phyloP scores from a whole-genome alignment of 257 asterid genomes.

The Solanum clarkiae region DNA sequence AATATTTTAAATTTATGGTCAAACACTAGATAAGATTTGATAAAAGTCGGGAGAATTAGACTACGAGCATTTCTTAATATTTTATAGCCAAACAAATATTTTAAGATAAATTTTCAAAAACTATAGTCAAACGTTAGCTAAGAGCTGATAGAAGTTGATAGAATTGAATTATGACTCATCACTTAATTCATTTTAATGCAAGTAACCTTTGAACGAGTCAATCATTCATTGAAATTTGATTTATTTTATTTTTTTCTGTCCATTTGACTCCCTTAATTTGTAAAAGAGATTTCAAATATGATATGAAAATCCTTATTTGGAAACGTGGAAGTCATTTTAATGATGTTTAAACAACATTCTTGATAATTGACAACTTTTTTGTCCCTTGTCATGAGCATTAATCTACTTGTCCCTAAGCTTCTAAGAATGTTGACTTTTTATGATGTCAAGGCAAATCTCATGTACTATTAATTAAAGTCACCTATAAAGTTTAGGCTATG shows the following conservation, averaged over 20 bases:
- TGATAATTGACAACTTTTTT: background rate
- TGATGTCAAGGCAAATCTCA: background rate
- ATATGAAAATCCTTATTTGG: too few species aligned
- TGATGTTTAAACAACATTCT: background rate
- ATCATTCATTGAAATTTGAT: background rate
- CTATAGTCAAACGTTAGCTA: background rate
- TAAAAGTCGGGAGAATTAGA: background rate
- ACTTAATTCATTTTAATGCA: background rate
- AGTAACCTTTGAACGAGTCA: background rate
- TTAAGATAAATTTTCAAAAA: too few species aligned
- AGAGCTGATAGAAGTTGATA: accelerated
- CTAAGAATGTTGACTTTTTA: background rate
- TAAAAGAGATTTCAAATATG: background rate
- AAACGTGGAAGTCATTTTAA: too few species aligned
- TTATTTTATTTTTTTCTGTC: background rate
- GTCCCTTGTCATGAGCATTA: background rate
- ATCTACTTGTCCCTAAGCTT: background rate
- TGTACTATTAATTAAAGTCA: background rate
- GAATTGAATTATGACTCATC: background rate
- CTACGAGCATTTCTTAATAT: too few species aligned
- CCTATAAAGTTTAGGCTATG: background rate
- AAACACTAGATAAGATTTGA: background rate
- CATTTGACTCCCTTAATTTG: background rate
- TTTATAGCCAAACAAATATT: too few species aligned
- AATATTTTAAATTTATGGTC: background rate